A percentile compares a stretch with the other conserved stretches of the same genome.
These are phyloP conservation scores for Tuber melanosporum DNA, from an alignment of 495 filamentous ascomycete genomes.

Conservation along the genomic window DNA sequence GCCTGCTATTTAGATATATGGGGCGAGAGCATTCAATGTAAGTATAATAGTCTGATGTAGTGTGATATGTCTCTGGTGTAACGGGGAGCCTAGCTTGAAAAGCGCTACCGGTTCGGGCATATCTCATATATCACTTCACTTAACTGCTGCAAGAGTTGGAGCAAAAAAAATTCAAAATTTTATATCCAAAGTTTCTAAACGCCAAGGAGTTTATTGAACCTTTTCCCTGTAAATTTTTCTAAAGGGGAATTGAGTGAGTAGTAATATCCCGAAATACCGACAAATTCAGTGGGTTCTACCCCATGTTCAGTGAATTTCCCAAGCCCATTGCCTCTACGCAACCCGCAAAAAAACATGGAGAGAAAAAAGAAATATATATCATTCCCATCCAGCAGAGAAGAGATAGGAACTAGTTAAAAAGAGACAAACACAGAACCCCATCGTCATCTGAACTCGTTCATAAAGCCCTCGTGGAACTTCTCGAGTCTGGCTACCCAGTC, in stretches of 20 bases:
- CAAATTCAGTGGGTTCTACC: background rate
- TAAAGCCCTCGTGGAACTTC: constrained; percentile 86
- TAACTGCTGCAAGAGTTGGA: background rate
- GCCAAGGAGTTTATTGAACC: background rate
- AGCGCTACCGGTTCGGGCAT: background rate
- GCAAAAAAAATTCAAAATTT: background rate
- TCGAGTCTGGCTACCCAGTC: constrained; percentile 86
- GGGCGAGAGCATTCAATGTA: background rate
- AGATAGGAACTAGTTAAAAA: background rate
- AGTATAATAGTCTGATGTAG: background rate
- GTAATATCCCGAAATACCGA: background rate
- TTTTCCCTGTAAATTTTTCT: background rate
- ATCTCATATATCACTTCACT: background rate
- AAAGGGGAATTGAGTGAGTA: background rate
- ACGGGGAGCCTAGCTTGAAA: background rate
- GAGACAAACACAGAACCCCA: background rate
- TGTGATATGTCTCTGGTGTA: background rate
- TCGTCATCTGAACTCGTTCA: constrained; percentile 58
- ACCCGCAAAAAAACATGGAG: background rate
- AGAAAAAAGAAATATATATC: background rate
- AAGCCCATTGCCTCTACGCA: background rate
- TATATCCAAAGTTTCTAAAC: background rate
- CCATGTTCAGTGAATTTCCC: background rate
- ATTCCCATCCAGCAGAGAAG: background rate
- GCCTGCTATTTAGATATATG: background rate